phyloP scores from a whole-genome alignment of 148 eudicot species.

The Rhododendron simsii region DNA sequence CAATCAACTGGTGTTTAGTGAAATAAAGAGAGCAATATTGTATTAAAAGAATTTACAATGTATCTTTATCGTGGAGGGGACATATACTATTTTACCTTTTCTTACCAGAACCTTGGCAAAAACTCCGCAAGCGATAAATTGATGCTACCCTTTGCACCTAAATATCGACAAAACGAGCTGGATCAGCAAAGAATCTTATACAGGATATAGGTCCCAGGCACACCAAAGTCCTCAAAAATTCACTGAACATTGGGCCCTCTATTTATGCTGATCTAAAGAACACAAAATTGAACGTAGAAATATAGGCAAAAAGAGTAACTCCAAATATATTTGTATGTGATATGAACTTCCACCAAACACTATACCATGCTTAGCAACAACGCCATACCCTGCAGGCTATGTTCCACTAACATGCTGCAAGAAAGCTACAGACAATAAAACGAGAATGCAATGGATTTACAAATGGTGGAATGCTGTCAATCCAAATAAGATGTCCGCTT shows the following conservation, averaged over 20 bases:
- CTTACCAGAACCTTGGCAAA: conserved; percentile 77
- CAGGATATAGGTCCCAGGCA: not conserved
- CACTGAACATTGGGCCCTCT: not conserved
- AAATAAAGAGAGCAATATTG: not conserved
- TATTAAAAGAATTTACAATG: not conserved
- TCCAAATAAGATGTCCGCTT: not conserved
- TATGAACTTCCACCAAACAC: not conserved
- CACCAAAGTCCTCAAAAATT: not conserved
- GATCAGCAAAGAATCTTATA: not conserved
- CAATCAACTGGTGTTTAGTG: not conserved
- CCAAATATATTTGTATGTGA: not conserved
- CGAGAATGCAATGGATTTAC: not conserved
- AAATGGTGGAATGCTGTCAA: not conserved
- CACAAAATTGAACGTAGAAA: not conserved
- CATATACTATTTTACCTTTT: conserved; percentile 44
- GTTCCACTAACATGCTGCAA: not conserved
- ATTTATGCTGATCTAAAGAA: not conserved
- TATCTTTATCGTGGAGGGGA: not conserved
- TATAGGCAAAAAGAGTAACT: not conserved
- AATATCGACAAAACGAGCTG: not conserved
- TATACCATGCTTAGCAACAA: not conserved
- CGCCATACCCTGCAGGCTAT: not conserved
- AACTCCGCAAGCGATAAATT: conserved; percentile 72
- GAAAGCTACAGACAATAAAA: not conserved
- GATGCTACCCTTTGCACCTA: conserved; percentile 83